phyloP scores from a whole-genome alignment of 306 rosid genomes.

The Cicer chorassanicum region DNA sequence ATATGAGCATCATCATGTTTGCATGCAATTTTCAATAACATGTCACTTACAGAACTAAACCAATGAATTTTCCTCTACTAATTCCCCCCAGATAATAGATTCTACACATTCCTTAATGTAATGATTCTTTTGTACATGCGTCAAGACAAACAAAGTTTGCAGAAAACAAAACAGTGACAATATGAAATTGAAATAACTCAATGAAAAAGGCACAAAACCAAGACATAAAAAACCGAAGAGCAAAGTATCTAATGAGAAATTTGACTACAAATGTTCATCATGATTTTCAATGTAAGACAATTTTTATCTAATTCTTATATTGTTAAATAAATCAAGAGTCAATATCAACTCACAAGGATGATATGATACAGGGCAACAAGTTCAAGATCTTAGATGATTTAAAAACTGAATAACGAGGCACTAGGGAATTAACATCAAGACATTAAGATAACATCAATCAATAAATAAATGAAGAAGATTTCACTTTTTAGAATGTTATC shows the following conservation, averaged over 20 bases:
- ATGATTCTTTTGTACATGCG: neutral
- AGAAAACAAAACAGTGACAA: neutral
- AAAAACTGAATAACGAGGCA: constrained; percentile 20
- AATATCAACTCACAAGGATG: neutral
- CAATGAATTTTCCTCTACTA: constrained; percentile 21
- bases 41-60: constrained; percentile 5
- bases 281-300: neutral
- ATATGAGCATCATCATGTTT: constrained; percentile 4
- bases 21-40: constrained; percentile 1
- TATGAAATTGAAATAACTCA: neutral
- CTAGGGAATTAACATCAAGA: neutral
- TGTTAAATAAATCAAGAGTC: neutral
- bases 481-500: neutral
- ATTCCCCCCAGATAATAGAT: constrained; percentile 10
- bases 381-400: constrained; percentile 1
- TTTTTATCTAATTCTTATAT: constrained; percentile 8
- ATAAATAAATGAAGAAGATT: neutral
- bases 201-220: neutral
- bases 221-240: neutral
- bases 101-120: constrained; percentile 11
- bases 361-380: neutral
- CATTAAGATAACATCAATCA: constrained; percentile 14
- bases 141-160: constrained; percentile 5
- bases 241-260: neutral
- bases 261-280: neutral